Percentiles rank a stretch among this genome's conserved stretches.
Conservation (phyloP, 805 yeast species). For the Saccharomycopsis schoenii region DNA sequence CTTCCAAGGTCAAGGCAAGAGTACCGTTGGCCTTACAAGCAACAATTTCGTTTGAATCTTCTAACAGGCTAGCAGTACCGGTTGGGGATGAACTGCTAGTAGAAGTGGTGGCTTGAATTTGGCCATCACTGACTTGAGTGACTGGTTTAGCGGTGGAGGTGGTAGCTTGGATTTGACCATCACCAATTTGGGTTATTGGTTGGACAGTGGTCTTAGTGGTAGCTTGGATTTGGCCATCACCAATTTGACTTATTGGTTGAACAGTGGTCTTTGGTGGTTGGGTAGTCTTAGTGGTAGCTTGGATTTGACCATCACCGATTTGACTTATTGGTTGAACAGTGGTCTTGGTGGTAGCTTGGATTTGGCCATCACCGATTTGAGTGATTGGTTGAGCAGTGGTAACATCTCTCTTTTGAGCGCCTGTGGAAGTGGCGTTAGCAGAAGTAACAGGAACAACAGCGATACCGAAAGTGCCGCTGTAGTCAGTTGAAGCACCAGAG, state of each 20-base stretch:
- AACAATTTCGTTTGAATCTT: conserved; percentile 20
- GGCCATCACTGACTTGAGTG: conserved; percentile 26
- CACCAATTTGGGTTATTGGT: conserved; percentile 36
- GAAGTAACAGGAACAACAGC: conserved; percentile 32
- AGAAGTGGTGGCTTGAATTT: conserved; percentile 24
- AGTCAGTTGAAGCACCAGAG: conserved; percentile 29
- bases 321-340: conserved; percentile 28
- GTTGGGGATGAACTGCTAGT: conserved; percentile 24
- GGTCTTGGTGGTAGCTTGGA: conserved; percentile 27
- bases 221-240: conserved; percentile 37
- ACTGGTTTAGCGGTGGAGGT: conserved; percentile 22
- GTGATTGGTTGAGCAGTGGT: conserved; percentile 24
- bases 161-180: conserved; percentile 40
- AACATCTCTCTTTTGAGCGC: conserved; percentile 13
- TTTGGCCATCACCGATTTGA: conserved; percentile 44
- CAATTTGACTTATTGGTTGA: conserved; percentile 30
- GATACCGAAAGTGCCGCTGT: conserved; percentile 32
- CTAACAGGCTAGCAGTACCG: conserved; percentile 7
- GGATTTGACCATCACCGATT: conserved; percentile 39
- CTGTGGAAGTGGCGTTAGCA: conserved; percentile 17
- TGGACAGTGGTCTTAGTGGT: conserved; percentile 23
- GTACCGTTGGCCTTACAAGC: conserved; percentile 27
- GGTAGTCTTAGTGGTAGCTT: conserved; percentile 22
- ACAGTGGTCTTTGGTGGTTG: conserved; percentile 25
- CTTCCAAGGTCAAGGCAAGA: conserved; percentile 41